phyloP scores from a whole-genome alignment of 768 basidiomycete species.

The Rubroboletus satanas region DNA sequence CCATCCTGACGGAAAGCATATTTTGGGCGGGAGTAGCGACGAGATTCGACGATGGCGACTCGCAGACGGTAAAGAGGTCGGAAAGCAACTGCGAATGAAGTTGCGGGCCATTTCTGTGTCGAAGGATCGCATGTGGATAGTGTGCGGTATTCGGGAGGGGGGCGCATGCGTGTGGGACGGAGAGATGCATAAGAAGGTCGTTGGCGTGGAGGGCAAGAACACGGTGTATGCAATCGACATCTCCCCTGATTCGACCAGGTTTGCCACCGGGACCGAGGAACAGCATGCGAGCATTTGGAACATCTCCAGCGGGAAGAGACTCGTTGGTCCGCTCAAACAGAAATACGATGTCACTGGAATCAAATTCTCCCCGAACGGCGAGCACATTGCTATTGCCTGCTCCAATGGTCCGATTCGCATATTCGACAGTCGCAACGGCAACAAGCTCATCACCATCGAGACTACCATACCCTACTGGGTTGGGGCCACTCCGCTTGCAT shows the following conservation, averaged over 20 bases:
- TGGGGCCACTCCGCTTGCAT: background rate
- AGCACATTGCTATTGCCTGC: background rate
- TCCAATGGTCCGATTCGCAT: fast-evolving
- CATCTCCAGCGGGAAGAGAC: background rate
- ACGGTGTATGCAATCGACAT: background rate
- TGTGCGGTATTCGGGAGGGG: too few species aligned
- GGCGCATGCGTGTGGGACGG: background rate
- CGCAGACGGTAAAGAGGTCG: background rate
- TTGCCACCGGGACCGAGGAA: background rate
- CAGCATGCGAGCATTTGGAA: background rate
- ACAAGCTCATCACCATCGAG: background rate
- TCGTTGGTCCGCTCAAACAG: background rate
- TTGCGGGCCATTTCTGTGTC: background rate
- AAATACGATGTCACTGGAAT: fast-evolving
- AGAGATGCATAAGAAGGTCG: background rate
- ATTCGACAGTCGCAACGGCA: background rate
- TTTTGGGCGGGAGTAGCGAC: background rate
- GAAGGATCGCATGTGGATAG: background rate
- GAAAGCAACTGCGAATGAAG: background rate
- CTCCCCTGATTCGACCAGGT: background rate
- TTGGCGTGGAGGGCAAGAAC: background rate
- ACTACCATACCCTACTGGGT: fast-evolving
- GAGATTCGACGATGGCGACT: background rate
- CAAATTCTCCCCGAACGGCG: background rate
- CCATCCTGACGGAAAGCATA: background rate